Conservation (phyloP, 139 green algal species). For the Chlamydomonas urium region DNA sequence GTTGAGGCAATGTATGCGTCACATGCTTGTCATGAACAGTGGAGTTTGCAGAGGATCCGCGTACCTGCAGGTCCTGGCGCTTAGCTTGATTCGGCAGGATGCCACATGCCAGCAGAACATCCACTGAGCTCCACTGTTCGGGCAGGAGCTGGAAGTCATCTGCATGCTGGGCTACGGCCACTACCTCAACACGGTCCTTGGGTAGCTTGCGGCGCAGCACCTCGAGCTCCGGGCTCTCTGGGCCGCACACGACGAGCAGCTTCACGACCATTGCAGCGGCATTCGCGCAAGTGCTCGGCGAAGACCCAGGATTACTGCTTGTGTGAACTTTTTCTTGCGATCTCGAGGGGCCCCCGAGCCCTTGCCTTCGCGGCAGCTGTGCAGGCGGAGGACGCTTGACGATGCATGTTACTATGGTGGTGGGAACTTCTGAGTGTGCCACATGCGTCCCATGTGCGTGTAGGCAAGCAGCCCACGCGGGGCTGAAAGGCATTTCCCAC, state of each 20-base stretch:
- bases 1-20: not conserved
- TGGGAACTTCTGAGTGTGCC: too few species aligned
- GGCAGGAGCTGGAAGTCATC: constrained; percentile 32
- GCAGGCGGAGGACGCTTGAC: too few species aligned
- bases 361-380: too few species aligned
- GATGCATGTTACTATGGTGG: too few species aligned
- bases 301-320: too few species aligned
- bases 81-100: constrained; percentile 42
- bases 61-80: constrained; percentile 43
- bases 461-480: too few species aligned
- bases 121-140: constrained; percentile 39
- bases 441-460: too few species aligned
- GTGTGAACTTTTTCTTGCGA: too few species aligned
- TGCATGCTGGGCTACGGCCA: not conserved
- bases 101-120: constrained; percentile 58
- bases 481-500: too few species aligned
- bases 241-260: not conserved
- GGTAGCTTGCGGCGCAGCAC: constrained; percentile 15
- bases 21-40: not conserved
- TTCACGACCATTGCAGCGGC: not conserved
- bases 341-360: too few species aligned
- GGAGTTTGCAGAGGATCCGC: constrained; percentile 2
- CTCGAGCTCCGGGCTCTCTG: not conserved
- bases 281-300: not conserved
- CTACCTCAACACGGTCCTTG: not conserved